Percentiles rank a stretch among this genome's conserved stretches.
Conservation (phyloP, 345 rosid species). For the Microcos paniculata region DNA sequence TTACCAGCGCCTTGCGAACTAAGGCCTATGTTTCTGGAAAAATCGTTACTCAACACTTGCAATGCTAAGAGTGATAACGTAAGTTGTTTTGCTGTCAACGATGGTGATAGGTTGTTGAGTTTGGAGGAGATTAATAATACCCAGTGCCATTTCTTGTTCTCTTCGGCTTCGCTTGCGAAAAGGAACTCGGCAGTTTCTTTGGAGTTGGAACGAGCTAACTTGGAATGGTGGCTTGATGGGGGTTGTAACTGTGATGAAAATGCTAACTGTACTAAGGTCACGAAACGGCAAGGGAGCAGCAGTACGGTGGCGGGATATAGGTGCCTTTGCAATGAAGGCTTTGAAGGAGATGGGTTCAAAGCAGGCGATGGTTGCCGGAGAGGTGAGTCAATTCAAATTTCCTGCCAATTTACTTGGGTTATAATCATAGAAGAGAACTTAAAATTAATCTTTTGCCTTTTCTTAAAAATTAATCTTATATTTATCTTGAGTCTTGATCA, state of each 20-base stretch:
- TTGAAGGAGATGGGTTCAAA: constrained; percentile 59
- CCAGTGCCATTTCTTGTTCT: constrained; percentile 42
- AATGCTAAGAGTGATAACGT: constrained; percentile 24
- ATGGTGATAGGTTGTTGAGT: constrained; percentile 22
- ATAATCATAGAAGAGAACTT: too few relatives aligned
- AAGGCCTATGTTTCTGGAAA: constrained; percentile 28
- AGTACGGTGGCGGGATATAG: constrained; percentile 30
- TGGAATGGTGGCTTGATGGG: constrained; percentile 82
- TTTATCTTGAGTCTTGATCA: too few relatives aligned
- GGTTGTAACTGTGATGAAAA: constrained; percentile 33
- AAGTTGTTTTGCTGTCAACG: constrained; percentile 41
- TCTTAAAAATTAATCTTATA: too few relatives aligned
- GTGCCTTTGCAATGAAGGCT: constrained; percentile 57
- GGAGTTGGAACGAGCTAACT: constrained; percentile 48
- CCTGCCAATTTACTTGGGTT: too few relatives aligned
- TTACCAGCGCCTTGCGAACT: constrained; percentile 37
- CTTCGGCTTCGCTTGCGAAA: constrained; percentile 48
- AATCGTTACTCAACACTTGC: constrained; percentile 23
- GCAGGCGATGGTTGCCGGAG: constrained; percentile 51
- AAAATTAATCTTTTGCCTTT: too few relatives aligned
- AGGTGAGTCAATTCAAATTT: constrained; percentile 52
- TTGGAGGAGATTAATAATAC: constrained; percentile 18
- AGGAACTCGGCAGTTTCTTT: constrained; percentile 26
- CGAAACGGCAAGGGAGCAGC: neutral
- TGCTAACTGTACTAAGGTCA: constrained; percentile 25